Evolutionary conservation across 495 filamentous ascomycete genomes (phyloP).

Genomic region (Trichoderma virens): DNA sequence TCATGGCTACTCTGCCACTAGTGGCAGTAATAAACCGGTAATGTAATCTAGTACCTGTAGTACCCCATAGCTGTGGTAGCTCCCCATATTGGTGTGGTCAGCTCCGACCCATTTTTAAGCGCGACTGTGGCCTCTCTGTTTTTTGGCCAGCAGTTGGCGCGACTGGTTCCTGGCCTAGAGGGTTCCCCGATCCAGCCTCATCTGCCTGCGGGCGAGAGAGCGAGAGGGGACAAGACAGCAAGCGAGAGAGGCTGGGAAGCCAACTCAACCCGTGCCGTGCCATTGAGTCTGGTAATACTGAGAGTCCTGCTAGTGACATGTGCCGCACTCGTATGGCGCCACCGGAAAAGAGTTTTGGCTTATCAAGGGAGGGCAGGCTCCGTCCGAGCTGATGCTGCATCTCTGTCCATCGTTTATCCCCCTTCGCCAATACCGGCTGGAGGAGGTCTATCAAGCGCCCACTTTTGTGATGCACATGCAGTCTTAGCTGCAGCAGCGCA

Average conservation of each 20-base stretch:
- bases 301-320: background rate
- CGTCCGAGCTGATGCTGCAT: conserved; percentile 3
- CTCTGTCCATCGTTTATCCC: background rate
- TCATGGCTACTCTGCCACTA: background rate
- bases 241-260: background rate
- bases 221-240: background rate
- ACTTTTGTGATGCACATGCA: conserved; percentile 9
- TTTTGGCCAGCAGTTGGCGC: background rate
- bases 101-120: background rate
- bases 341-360: conserved; percentile 1
- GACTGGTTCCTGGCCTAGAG: conserved; percentile 1
- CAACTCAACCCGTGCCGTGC: background rate
- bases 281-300: background rate
- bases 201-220: background rate
- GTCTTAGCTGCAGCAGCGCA: conserved; percentile 8
- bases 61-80: background rate
- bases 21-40: background rate
- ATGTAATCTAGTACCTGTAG: background rate
- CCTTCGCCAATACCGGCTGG: background rate
- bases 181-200: background rate
- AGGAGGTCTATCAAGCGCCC: conserved; percentile 1
- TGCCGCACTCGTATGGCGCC: background rate
- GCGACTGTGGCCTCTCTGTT: background rate
- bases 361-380: conserved; percentile 1
- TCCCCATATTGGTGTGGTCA: background rate